phyloP scores from a whole-genome alignment of 176 grass and related monocot genomes.

The Phyllostachys edulis region DNA sequence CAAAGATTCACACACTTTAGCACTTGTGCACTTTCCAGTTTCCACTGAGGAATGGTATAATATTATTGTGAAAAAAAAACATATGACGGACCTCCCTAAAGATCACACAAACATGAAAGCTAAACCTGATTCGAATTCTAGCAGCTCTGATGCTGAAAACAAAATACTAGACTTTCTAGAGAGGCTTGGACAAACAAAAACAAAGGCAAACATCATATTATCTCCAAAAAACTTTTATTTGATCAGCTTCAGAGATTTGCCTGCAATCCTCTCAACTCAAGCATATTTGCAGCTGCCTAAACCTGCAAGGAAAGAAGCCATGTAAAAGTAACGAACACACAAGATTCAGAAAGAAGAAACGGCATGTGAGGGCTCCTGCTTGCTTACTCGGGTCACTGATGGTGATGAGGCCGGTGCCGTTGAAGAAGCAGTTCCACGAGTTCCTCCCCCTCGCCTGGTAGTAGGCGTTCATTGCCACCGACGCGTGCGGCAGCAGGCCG shows the following conservation, averaged over 20 bases:
- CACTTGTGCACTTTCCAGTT: not conserved
- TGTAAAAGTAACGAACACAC: not conserved
- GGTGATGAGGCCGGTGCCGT: constrained; percentile 48
- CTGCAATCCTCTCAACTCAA: not conserved
- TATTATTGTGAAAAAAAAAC: not conserved
- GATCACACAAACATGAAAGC: not conserved
- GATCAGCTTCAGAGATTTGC: not conserved
- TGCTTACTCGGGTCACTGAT: constrained; percentile 62
- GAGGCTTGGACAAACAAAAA: not conserved
- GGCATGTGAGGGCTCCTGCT: not conserved
- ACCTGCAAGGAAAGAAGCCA: constrained; percentile 17
- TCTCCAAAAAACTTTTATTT: constrained; percentile 22
- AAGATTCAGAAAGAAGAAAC: not conserved
- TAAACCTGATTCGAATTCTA: not conserved
- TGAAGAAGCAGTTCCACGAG: constrained; percentile 68
- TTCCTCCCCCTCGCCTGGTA: constrained; percentile 53
- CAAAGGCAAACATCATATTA: not conserved
- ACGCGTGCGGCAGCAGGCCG: constrained; percentile 15
- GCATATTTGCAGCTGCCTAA: constrained; percentile 43
- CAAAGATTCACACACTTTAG: not conserved
- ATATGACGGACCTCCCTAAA: not conserved
- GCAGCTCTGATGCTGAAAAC: constrained; percentile 11
- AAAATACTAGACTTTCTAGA: not conserved
- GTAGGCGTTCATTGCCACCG: constrained; percentile 57
- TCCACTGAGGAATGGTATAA: not conserved